phyloP scores from a whole-genome alignment of 164 flowering plant species.

The Pachysandra terminalis region DNA sequence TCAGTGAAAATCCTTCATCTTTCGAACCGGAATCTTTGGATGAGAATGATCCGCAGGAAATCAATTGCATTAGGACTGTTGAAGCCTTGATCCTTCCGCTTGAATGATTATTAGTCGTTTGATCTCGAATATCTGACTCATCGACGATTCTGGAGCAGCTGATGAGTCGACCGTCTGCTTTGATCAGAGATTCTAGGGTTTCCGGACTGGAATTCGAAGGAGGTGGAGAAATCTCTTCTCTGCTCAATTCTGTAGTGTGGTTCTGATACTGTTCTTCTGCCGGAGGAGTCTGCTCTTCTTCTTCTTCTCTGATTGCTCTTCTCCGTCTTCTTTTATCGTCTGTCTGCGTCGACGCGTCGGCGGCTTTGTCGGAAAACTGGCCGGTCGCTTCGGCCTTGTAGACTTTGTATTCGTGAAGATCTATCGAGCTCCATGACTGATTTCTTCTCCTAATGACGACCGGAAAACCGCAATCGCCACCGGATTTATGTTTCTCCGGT shows the following conservation, averaged over 20 bases:
- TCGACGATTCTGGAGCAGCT: constrained; percentile 12
- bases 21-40: constrained; percentile 56
- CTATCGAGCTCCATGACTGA: constrained; percentile 80
- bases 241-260: constrained; percentile 46
- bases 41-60: constrained; percentile 82
- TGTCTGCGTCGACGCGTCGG: constrained; percentile 83
- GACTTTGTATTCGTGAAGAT: no score
- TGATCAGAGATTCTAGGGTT: constrained; percentile 70
- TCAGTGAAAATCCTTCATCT: constrained; percentile 54
- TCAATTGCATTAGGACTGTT: constrained; percentile 75
- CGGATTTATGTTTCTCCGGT: constrained; percentile 17
- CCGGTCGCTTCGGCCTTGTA: constrained; percentile 27
- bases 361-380: constrained; percentile 35
- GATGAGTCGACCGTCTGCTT: constrained; percentile 53
- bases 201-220: constrained; percentile 92
- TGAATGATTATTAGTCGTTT: constrained; percentile 31
- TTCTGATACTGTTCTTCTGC: constrained; percentile 17
- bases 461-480: constrained; percentile 33
- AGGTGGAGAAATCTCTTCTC: constrained; percentile 85
- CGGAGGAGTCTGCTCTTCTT: constrained; percentile 3
- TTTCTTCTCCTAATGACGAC: constrained; percentile 44
- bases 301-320: constrained; percentile 29
- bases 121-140: constrained; percentile 23
- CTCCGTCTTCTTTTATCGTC: constrained; percentile 53
- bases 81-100: constrained; percentile 60